Percentiles rank a stretch among this genome's conserved stretches.
phyloP scores from a whole-genome alignment of 169 alveolate species.

The Babesia gibsoni region DNA sequence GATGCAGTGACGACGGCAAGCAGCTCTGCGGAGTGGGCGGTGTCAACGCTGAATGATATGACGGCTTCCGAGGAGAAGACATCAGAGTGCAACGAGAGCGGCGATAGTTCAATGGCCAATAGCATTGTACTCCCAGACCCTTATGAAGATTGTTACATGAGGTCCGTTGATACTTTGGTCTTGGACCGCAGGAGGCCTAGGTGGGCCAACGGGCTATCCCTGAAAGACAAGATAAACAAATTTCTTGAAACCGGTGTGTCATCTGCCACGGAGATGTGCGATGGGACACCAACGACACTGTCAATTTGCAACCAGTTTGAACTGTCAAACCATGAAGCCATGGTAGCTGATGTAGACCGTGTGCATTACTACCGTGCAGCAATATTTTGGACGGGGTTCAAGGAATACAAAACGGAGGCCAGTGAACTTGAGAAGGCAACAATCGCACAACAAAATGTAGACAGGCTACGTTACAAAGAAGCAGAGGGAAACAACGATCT shows the following conservation, averaged over 20 bases:
- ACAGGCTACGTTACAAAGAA: not conserved
- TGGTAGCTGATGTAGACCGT: constrained; percentile 77
- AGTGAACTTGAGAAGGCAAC: not conserved
- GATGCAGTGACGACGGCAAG: too few relatives aligned
- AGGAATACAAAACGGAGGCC: not conserved
- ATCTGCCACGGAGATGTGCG: constrained; percentile 65
- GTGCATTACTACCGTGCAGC: constrained; percentile 80
- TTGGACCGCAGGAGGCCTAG: constrained; percentile 63
- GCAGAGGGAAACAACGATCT: not conserved
- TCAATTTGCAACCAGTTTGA: constrained; percentile 74
- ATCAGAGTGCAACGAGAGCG: too few relatives aligned
- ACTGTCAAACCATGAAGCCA: constrained; percentile 74
- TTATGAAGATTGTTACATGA: not conserved
- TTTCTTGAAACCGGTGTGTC: constrained; percentile 67
- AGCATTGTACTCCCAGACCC: too few relatives aligned
- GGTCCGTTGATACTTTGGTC: not conserved
- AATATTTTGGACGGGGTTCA: constrained; percentile 77
- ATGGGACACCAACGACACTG: constrained; percentile 72
- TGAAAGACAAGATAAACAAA: constrained; percentile 64
- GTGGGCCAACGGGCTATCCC: constrained; percentile 65
- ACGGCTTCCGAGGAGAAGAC: too few relatives aligned
- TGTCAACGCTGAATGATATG: too few relatives aligned
- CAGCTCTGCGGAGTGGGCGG: too few relatives aligned
- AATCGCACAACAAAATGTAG: not conserved
- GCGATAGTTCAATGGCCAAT: too few relatives aligned